Base-by-base conservation (phyloP, 371 early-diverging fungal genomes). In the Mucor racemosus region DNA sequence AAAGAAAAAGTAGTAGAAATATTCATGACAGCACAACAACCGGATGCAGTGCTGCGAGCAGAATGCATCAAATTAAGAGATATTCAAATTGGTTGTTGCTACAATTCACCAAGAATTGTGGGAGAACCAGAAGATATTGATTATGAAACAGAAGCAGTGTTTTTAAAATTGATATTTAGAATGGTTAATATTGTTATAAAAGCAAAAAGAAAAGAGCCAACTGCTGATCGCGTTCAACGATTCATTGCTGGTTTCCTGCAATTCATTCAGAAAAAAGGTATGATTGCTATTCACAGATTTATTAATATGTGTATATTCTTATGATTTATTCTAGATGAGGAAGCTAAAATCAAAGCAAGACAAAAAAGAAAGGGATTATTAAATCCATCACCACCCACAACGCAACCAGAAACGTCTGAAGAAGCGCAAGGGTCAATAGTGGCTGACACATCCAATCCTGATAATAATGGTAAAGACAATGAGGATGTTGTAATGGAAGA, bases 231-330 rank as follows among this genome's bases (percentile, higher is more conserved):
- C 44, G 82, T 91, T 7, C 79, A 91, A 46, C 86, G 90, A 66
- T 92, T 94, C 64, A 82, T 94, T 42, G 89, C 90, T 6, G 78
- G 87, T 0, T 95, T 93, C 71, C 80, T 94, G 57, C 87, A 92
- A 56, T 89, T 86, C 59, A 87, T 87, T 21, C 81, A 86, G 62
- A 87, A 91, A 68, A 84, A 84, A 66, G 90, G 88, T 81, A 36
- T 21, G 26, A 11, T 15, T n/a, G n/a, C 19, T 26, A 31, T 4
- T 13, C 13, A 13, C 17, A n/a, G n/a, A 35, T 14, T 1, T 33
- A 17, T 26, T 26, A 26, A 26, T 26, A 26, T 26, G 26, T 3
- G 35, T 15, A 5, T 33, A 36, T n/a, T 53, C 38, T 9, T 33
- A 36, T 4, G 14, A 36, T 7, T 15, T 35, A 26, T n/a, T 0